These are phyloP conservation scores for Colletotrichum echinochloae DNA, from an alignment of 2,329 filamentous ascomycete species.

Conservation along the genomic window DNA sequence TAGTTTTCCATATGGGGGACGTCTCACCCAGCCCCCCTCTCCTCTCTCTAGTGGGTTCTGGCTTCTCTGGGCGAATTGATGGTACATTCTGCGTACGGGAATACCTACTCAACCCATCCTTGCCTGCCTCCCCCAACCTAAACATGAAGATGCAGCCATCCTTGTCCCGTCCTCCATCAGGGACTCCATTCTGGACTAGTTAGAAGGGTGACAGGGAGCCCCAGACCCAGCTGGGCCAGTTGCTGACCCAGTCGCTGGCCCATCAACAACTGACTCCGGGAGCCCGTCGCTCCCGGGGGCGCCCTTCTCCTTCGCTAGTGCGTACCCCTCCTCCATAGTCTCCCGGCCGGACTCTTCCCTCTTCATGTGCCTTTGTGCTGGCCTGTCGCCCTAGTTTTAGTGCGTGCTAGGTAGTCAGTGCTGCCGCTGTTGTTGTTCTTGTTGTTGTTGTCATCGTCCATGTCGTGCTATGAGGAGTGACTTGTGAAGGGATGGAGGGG, in stretches of 20 bases:
- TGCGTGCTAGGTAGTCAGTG: constrained; percentile 9
- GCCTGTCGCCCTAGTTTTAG: neutral
- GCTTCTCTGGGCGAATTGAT: neutral
- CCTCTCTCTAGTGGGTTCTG: neutral
- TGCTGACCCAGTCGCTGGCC: constrained; percentile 5
- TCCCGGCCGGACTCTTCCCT: constrained; percentile 6
- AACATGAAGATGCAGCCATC: constrained; percentile 21
- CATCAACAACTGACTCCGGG: constrained; percentile 14
- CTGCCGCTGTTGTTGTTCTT: neutral
- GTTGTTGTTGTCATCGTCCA: neutral
- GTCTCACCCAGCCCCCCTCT: too few relatives aligned
- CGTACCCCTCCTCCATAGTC: neutral
- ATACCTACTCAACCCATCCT: neutral
- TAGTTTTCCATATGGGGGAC: neutral
- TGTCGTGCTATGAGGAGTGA: neutral
- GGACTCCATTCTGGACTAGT: neutral
- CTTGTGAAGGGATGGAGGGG: neutral
- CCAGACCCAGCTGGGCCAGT: constrained; percentile 15
- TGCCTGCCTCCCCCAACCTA: constrained; percentile 15
- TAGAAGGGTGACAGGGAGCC: constrained; percentile 10
- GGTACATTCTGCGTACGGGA: neutral
- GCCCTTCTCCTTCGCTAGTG: constrained; percentile 23
- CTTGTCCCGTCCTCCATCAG: constrained; percentile 10
- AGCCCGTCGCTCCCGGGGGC: constrained; percentile 29
- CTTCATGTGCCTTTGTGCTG: neutral